These are phyloP conservation scores for Durio zibethinus DNA, from an alignment of 345 rosid species.

Conservation along the genomic window DNA sequence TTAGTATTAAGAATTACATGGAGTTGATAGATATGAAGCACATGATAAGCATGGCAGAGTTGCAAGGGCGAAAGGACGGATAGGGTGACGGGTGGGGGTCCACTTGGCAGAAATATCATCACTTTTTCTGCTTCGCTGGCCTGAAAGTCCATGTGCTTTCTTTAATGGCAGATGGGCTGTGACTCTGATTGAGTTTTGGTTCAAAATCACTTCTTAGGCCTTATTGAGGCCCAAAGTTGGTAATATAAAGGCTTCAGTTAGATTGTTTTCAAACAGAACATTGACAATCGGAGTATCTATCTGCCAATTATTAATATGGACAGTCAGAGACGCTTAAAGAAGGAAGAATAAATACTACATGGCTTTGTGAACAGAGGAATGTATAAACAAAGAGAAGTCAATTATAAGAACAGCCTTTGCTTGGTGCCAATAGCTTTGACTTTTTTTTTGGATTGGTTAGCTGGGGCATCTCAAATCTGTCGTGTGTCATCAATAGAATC, in stretches of 20 bases:
- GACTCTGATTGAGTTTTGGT: not conserved
- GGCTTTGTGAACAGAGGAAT: not conserved
- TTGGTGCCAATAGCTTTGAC: slow-evolving; percentile 6
- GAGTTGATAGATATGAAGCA: not conserved
- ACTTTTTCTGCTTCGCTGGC: slow-evolving; percentile 19
- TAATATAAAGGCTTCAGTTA: not conserved
- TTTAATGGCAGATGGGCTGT: not conserved
- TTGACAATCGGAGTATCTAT: not conserved
- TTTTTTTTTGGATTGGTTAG: not conserved
- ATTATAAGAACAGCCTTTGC: not conserved
- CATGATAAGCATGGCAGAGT: slow-evolving; percentile 5
- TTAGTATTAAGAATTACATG: not conserved
- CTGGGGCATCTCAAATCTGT: slow-evolving; percentile 1
- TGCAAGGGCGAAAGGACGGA: not conserved
- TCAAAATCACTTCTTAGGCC: not conserved
- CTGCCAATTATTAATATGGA: not conserved
- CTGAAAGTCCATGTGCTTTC: not conserved
- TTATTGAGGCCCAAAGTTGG: not conserved
- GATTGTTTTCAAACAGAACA: not conserved
- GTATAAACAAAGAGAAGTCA: not conserved
- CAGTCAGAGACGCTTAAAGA: not conserved
- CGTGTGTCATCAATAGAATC: not conserved
- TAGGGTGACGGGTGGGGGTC: slow-evolving; percentile 2
- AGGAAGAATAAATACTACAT: slow-evolving; percentile 9
- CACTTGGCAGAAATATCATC: slow-evolving; percentile 1